Conservation (phyloP, 805 yeast genomes). For the Saturnispora diversa region DNA sequence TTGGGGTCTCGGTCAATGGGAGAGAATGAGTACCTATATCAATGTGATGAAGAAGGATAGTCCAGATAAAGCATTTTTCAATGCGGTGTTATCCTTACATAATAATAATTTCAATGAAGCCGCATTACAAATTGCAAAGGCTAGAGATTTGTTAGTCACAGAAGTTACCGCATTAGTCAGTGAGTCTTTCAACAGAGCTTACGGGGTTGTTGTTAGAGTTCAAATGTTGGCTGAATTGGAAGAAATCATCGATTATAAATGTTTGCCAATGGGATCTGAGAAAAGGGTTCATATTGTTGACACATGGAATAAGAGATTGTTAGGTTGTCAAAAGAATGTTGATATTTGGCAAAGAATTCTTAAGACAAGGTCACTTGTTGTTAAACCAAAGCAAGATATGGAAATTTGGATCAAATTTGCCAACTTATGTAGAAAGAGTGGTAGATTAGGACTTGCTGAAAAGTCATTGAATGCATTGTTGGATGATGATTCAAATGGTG, state of each 20-base stretch:
- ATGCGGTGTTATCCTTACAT: constrained; percentile 81
- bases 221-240: constrained; percentile 97
- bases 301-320: constrained; percentile 88
- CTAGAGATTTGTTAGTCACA: constrained; percentile 83
- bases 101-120: constrained; percentile 82
- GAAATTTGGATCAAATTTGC: constrained; percentile 98
- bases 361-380: constrained; percentile 85
- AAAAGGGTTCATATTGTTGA: constrained; percentile 70
- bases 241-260: constrained; percentile 85
- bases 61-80: constrained; percentile 91
- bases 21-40: constrained; percentile 85
- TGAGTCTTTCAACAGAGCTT: constrained; percentile 94
- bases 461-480: constrained; percentile 74
- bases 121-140: constrained; percentile 64
- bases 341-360: constrained; percentile 98
- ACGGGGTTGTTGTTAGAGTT: constrained; percentile 91
- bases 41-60: constrained; percentile 84
- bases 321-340: constrained; percentile 93
- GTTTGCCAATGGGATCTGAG: constrained; percentile 75
- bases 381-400: constrained; percentile 93
- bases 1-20: constrained; percentile 98
- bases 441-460: constrained; percentile 86
- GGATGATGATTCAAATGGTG: constrained; percentile 47
- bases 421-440: constrained; percentile 88
- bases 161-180: constrained; percentile 92